Evolutionary conservation across 2,329 filamentous ascomycete genomes (phyloP), one percentile per base, ranked within the genome.

Genomic region (Fragosphaeria purpurea): DNA sequence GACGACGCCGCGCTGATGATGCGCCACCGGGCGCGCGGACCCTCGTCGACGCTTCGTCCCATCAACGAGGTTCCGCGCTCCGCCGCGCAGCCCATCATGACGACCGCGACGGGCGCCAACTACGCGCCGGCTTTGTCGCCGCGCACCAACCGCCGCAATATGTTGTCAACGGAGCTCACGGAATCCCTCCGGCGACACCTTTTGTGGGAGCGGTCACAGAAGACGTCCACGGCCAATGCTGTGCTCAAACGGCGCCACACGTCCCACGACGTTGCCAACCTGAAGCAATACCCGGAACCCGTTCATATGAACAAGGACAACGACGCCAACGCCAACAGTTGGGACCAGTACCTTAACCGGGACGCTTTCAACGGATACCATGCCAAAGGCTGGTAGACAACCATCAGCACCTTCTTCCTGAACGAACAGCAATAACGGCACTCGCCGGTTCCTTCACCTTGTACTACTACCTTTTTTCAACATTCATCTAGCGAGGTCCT

Each of bases 121-220:
- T 80, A 86, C 57, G 85, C 87, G 50, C 80, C 83, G 33, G 86
- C 88, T 2, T 77, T 95, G 57, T 97, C 93, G 5, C 93, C 93
- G 4, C 82, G 89, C 52, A 96, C 91, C 0, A 96, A 90, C 0
- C 81, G 93, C 47, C 81, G 90, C 54, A 94, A 96, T 67, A 98
- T 98, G 93, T 77, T 98, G 51, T 85, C 88, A 7, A 94, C 88
- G 0, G 93, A 98, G 70, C 74, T 98, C 50, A 96, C 91, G 3
- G 89, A 95, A 65, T 95, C 88, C 30, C 81, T 98, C 4, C 82
- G 93, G 30, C 86, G 89, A 59, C 87, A 96, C 60, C 82, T 98
- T 12, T 78, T 97, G 12, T 95, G 88, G 86, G 93, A 98, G 66
- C 85, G 93, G 48, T 88, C 95, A 63, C 91, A 97, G 63, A 95